Evolutionary conservation across 805 yeast species (phyloP).

Genomic region (Wickerhamomyces hampshirensis): DNA sequence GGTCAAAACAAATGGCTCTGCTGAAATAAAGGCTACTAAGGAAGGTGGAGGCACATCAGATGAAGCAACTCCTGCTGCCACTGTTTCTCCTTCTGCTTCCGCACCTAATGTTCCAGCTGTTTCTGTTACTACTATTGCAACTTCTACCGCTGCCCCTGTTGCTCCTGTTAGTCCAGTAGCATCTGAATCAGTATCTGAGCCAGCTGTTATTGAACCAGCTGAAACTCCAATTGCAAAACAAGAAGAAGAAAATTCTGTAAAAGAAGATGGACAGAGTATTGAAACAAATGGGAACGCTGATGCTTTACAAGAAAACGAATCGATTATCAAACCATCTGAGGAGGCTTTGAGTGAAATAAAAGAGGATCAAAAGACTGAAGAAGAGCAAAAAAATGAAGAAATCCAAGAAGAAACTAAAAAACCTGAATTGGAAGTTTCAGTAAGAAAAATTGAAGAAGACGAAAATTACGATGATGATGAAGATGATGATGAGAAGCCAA

Average conservation of each 20-base stretch:
- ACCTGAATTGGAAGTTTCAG: constrained; percentile 32
- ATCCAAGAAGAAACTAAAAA: constrained; percentile 24
- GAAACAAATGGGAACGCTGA: neutral
- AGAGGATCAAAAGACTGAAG: constrained; percentile 33
- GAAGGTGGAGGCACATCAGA: too few relatives aligned
- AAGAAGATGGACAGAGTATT: neutral
- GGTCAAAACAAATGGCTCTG: neutral
- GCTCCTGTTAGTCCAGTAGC: neutral
- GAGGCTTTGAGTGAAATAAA: constrained; percentile 25
- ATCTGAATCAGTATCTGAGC: neutral
- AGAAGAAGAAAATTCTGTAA: neutral
- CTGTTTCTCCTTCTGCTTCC: constrained; percentile 1
- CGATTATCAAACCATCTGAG: constrained; percentile 22
- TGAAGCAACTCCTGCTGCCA: constrained; percentile 2
- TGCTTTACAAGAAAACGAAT: constrained; percentile 10
- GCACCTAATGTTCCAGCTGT: constrained; percentile 5
- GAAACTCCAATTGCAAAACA: neutral
- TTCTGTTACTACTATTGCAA: constrained; percentile 7
- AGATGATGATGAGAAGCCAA: constrained; percentile 9
- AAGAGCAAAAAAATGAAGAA: constrained; percentile 26
- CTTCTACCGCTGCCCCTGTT: constrained; percentile 1
- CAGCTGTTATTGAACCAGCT: neutral
- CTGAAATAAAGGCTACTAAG: neutral
- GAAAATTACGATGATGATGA: constrained; percentile 35
- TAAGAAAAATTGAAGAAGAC: constrained; percentile 36